Evolutionary conservation across 768 basidiomycete species (phyloP).

Genomic region (Leccinum disarticulatum): DNA sequence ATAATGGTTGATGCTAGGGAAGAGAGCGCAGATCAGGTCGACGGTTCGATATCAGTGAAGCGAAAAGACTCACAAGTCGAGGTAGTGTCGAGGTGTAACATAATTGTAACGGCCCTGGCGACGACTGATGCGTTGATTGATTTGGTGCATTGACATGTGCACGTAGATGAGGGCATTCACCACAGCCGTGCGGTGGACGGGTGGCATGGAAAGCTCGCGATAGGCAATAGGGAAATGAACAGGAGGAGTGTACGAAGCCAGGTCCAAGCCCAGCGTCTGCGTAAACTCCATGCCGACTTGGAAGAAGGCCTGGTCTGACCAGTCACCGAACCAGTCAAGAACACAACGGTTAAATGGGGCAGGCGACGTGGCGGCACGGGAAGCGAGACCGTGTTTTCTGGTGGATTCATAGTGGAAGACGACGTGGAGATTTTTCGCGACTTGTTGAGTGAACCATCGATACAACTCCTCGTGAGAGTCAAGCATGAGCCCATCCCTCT

Average conservation of each 20-base stretch:
- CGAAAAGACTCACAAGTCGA: constrained; percentile 83
- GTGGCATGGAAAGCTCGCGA: constrained; percentile 81
- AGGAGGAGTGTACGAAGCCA: constrained; percentile 78
- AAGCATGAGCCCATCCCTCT: constrained; percentile 95
- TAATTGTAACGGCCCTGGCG: constrained; percentile 96
- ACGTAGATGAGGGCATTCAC: constrained; percentile 93
- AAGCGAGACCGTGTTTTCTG: constrained; percentile 92
- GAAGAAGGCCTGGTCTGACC: constrained; percentile 98
- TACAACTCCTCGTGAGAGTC: constrained; percentile 98
- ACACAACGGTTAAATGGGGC: constrained; percentile 99
- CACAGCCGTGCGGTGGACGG: constrained; percentile 84
- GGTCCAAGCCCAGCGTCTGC: constrained; percentile 87
- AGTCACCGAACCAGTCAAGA: constrained; percentile 99
- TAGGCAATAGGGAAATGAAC: constrained; percentile 87
- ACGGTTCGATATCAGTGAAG: background rate
- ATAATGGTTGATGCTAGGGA: constrained; percentile 88
- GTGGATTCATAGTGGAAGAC: constrained; percentile 99
- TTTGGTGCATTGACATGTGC: constrained; percentile 84
- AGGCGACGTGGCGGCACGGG: constrained; percentile 94
- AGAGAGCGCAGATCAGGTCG: constrained; percentile 9
- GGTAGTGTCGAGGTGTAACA: constrained; percentile 95
- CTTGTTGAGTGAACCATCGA: constrained; percentile 98
- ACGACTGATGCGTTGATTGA: constrained; percentile 82
- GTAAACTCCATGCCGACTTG: constrained; percentile 99
- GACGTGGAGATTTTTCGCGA: constrained; percentile 96